Conservation (phyloP, 768 basidiomycete species). For the Pholiota conissans region DNA sequence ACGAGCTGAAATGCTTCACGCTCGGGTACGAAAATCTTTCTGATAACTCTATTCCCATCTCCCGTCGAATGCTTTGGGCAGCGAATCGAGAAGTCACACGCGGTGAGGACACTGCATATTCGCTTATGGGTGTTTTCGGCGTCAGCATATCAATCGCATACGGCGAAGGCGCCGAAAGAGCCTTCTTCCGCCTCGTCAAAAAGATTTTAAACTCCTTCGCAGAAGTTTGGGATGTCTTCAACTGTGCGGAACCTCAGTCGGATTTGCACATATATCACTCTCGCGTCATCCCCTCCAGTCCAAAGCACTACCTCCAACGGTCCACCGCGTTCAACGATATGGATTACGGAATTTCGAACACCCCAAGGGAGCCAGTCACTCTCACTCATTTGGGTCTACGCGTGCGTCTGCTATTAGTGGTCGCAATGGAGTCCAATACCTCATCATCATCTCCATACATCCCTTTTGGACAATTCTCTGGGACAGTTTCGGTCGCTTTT, state of each 20-base stretch:
- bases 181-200: conserved; percentile 8
- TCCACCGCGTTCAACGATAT: conserved; percentile 1
- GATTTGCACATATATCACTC: background rate
- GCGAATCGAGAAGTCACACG: conserved; percentile 6
- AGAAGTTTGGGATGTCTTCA: conserved; percentile 8
- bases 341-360: conserved; percentile 2
- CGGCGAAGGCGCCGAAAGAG: conserved; percentile 6
- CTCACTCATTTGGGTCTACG: conserved; percentile 5
- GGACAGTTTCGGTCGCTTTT: background rate
- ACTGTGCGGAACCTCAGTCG: conserved; percentile 3
- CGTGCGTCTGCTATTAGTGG: background rate
- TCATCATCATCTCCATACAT: background rate
- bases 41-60: conserved; percentile 2
- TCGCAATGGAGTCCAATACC: background rate
- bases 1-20: conserved; percentile 2
- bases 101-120: conserved; percentile 9
- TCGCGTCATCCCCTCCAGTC: conserved; percentile 4
- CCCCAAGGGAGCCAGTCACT: conserved; percentile 2
- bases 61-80: conserved; percentile 8
- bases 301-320: conserved; percentile 2
- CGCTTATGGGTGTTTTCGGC: conserved; percentile 6
- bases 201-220: conserved; percentile 5
- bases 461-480: conserved; percentile 2
- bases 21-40: background rate
- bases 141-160: conserved; percentile 7